Conservation (phyloP, 345 rosid species). For the Orychophragmus violaceus region DNA sequence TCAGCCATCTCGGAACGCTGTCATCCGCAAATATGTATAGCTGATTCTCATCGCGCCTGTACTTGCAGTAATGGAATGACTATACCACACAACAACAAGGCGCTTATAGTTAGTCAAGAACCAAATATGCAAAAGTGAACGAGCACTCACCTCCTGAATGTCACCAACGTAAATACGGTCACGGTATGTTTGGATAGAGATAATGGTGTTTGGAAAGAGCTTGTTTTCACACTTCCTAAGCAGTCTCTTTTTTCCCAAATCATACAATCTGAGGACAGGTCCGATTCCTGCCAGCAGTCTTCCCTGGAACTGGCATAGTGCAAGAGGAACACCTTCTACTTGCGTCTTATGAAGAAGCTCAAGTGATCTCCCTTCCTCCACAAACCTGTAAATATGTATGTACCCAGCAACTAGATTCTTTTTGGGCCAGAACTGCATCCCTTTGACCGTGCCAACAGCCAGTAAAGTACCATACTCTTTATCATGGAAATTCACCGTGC, state of each 20-base stretch:
- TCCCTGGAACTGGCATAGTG: slow-evolving; percentile 94
- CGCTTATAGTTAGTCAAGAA: too few species aligned
- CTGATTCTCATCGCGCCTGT: slow-evolving; percentile 95
- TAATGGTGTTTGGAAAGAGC: slow-evolving; percentile 79
- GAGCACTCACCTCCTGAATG: slow-evolving; percentile 74
- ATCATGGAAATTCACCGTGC: slow-evolving; percentile 93
- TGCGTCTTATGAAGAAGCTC: slow-evolving; percentile 95
- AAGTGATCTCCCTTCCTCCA: slow-evolving; percentile 79
- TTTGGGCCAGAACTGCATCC: slow-evolving; percentile 87
- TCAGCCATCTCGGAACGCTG: slow-evolving; percentile 94
- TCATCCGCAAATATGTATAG: slow-evolving; percentile 94
- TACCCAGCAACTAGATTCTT: slow-evolving; percentile 61
- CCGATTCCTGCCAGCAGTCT: slow-evolving; percentile 92
- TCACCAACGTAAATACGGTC: slow-evolving; percentile 95
- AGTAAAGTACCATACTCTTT: slow-evolving; percentile 88
- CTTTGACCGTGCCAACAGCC: slow-evolving; percentile 94
- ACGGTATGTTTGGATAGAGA: slow-evolving; percentile 77
- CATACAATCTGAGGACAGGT: slow-evolving; percentile 79
- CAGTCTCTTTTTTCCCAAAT: slow-evolving; percentile 86
- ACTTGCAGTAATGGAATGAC: slow-evolving; percentile 99
- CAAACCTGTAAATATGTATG: slow-evolving; percentile 85
- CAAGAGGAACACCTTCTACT: slow-evolving; percentile 90
- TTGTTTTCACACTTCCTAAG: slow-evolving; percentile 96
- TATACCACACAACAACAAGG: slow-evolving; percentile 34
- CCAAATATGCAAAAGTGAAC: neutral